Evolutionary conservation across 495 filamentous ascomycete species (phyloP).

Genomic region (Lasiosphaeris hirsuta): DNA sequence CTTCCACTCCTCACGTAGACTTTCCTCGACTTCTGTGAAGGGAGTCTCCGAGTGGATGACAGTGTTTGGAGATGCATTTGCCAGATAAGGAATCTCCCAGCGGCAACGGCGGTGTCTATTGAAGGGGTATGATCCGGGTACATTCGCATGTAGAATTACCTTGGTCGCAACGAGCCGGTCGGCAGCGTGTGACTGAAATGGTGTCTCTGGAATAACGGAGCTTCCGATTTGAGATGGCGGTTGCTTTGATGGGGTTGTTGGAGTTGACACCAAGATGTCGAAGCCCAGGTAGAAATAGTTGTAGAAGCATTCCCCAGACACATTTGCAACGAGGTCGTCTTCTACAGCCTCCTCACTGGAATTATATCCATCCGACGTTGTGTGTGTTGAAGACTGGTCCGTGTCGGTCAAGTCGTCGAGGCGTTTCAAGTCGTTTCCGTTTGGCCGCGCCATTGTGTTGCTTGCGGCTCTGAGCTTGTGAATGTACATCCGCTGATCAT

Average conservation of each 20-base stretch:
- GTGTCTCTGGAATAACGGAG: constrained; percentile 28
- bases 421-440: constrained; percentile 47
- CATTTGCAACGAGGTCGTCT: constrained; percentile 44
- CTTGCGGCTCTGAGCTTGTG: constrained; percentile 59
- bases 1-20: constrained; percentile 70
- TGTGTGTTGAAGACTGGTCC: constrained; percentile 77
- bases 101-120: constrained; percentile 87
- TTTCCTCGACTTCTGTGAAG: constrained; percentile 65
- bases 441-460: constrained; percentile 41
- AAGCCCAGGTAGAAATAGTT: constrained; percentile 97
- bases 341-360: constrained; percentile 57
- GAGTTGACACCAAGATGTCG: constrained; percentile 85
- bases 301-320: constrained; percentile 79
- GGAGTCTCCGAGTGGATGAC: constrained; percentile 69
- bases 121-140: constrained; percentile 94
- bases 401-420: constrained; percentile 68
- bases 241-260: constrained; percentile 55
- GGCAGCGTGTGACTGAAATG: constrained; percentile 37
- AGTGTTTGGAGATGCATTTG: constrained; percentile 19
- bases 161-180: constrained; percentile 80
- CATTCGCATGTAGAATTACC: constrained; percentile 85
- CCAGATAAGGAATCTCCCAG: constrained; percentile 71
- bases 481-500: constrained; percentile 86
- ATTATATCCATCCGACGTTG: constrained; percentile 63
- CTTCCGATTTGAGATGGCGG: constrained; percentile 55